These are phyloP conservation scores for Phaeosphaeria sp. DNA, from an alignment of 2,329 filamentous ascomycete genomes.

Conservation along the genomic window DNA sequence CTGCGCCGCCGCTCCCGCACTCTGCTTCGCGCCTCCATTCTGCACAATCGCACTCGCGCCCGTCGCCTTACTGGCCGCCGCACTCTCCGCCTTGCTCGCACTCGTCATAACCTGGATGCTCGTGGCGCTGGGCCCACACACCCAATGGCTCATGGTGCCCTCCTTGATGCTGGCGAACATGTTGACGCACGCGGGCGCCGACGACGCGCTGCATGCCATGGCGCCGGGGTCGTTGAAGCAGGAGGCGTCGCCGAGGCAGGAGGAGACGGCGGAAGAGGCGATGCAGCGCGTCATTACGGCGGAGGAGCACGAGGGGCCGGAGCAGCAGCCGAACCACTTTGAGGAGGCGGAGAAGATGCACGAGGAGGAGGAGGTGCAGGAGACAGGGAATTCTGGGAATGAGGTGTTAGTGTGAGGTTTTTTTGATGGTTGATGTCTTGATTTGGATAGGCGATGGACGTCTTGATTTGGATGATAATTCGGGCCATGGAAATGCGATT, in stretches of 20 bases:
- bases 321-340: constrained; percentile 30
- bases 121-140: constrained; percentile 14
- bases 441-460: background rate
- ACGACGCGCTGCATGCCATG: constrained; percentile 14
- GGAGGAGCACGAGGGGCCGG: constrained; percentile 15
- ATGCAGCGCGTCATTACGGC: constrained; percentile 18
- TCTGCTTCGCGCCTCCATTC: background rate
- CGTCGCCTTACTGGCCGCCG: background rate
- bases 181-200: constrained; percentile 14
- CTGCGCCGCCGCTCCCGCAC: background rate
- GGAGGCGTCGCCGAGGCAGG: constrained; percentile 11
- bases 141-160: constrained; percentile 17
- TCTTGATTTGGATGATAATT: no score
- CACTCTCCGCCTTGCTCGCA: background rate
- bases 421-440: background rate
- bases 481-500: background rate
- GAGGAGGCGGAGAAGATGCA: constrained; percentile 17
- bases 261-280: constrained; percentile 12
- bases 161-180: constrained; percentile 8
- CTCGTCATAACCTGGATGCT: constrained; percentile 11
- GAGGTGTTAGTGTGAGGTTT: background rate
- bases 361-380: constrained; percentile 14
- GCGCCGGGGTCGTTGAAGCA: constrained; percentile 17
- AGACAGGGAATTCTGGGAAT: constrained; percentile 13
- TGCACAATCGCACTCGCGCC: constrained; percentile 2